phyloP scores from a whole-genome alignment of 2,329 filamentous ascomycete genomes.

The Penicillium sp. region DNA sequence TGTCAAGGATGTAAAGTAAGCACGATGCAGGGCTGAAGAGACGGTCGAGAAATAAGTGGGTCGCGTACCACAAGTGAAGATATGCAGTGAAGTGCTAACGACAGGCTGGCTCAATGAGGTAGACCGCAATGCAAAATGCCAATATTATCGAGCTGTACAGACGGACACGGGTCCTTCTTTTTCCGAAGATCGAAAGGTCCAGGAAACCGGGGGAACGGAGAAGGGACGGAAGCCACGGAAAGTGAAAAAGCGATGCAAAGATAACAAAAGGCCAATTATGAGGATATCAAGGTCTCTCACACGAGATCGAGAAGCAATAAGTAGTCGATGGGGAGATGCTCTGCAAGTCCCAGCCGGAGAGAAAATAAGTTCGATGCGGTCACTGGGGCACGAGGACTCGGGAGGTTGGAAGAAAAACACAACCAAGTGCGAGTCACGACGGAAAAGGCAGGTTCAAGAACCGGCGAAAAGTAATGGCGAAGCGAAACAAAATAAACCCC shows the following conservation, averaged over 20 bases:
- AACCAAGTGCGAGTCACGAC: slow-evolving; percentile 17
- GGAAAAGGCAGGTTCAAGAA: slow-evolving; percentile 5
- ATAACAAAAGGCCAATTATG: slow-evolving; percentile 21
- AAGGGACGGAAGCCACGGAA: slow-evolving; percentile 12
- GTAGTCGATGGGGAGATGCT: slow-evolving; percentile 37
- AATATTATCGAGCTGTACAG: slow-evolving; percentile 29
- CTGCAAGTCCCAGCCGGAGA: slow-evolving; percentile 40
- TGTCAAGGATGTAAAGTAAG: not conserved
- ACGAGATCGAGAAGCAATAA: slow-evolving; percentile 16
- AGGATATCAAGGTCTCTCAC: slow-evolving; percentile 22
- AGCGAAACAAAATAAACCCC: not conserved
- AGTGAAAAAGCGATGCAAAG: slow-evolving; percentile 8
- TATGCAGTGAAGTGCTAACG: slow-evolving; percentile 28
- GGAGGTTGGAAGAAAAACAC: slow-evolving; percentile 23
- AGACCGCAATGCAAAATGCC: slow-evolving; percentile 13
- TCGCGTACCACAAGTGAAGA: slow-evolving; percentile 27
- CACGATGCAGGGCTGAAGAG: not conserved
- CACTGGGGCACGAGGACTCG: slow-evolving; percentile 19
- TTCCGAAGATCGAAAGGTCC: not conserved
- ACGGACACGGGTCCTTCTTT: slow-evolving; percentile 8
- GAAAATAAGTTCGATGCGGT: slow-evolving; percentile 30
- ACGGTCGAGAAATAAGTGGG: slow-evolving; percentile 11
- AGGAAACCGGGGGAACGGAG: slow-evolving; percentile 2
- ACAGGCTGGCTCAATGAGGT: slow-evolving; percentile 29
- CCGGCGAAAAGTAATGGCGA: slow-evolving; percentile 7